These are phyloP conservation scores for Candida sp. DNA, from an alignment of 1,139 yeast species.

Conservation along the genomic window DNA sequence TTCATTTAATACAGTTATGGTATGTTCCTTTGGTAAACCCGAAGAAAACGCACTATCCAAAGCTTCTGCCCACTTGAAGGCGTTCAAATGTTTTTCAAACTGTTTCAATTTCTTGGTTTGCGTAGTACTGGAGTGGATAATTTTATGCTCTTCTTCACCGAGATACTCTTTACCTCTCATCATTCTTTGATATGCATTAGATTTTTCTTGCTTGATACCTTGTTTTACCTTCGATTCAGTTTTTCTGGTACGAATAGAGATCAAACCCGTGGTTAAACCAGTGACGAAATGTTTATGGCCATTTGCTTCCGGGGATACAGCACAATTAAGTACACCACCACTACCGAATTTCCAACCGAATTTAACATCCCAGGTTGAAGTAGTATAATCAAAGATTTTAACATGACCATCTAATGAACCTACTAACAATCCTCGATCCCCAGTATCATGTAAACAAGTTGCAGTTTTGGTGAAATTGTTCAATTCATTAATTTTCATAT, in stretches of 20 bases:
- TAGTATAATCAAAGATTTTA: constrained; percentile 80
- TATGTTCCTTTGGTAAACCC: constrained; percentile 76
- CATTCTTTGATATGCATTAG: constrained; percentile 67
- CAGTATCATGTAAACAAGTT: constrained; percentile 72
- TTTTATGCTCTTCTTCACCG: constrained; percentile 82
- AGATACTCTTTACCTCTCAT: constrained; percentile 88
- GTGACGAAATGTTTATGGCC: constrained; percentile 83
- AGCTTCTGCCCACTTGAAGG: constrained; percentile 92
- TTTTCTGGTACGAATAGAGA: constrained; percentile 85
- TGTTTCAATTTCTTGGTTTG: constrained; percentile 63
- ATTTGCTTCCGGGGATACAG: constrained; percentile 71
- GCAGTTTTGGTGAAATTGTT: constrained; percentile 91
- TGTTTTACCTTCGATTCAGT: constrained; percentile 56
- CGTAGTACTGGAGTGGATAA: constrained; percentile 54
- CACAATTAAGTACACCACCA: constrained; percentile 86
- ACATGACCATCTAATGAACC: constrained; percentile 98
- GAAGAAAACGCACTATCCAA: constrained; percentile 79
- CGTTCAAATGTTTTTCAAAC: constrained; percentile 80
- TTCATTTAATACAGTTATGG: constrained; percentile 79
- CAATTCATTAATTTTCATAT: constrained; percentile 58
- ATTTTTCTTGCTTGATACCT: constrained; percentile 44
- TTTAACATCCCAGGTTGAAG: constrained; percentile 80
- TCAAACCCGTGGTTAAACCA: constrained; percentile 88
- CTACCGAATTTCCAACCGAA: constrained; percentile 96
- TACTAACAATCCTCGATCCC: constrained; percentile 75